Conservation (phyloP, 2,329 filamentous ascomycete species). For the Hymenoscyphus repandus region DNA sequence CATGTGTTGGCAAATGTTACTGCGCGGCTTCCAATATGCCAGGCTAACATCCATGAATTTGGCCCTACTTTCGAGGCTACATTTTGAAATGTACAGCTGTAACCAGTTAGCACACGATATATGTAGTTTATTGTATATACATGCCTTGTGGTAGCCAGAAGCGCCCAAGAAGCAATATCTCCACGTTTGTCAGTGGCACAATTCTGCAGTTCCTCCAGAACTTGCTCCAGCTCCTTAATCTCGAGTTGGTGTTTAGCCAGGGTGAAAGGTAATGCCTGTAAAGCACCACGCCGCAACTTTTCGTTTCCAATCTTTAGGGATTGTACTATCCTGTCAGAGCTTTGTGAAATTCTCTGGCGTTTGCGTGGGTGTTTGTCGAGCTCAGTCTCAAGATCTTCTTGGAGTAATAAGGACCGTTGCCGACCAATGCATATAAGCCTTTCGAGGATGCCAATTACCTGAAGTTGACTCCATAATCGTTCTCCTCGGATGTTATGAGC, state of each 20-base stretch:
- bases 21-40: constrained; percentile 68
- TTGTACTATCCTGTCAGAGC: constrained; percentile 25
- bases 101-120: constrained; percentile 9
- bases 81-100: constrained; percentile 42
- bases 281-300: constrained; percentile 27
- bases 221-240: constrained; percentile 46
- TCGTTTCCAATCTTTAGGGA: constrained; percentile 23
- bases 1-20: constrained; percentile 66
- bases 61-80: constrained; percentile 32
- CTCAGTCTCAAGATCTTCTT: constrained; percentile 10
- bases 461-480: constrained; percentile 54
- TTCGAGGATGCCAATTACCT: constrained; percentile 55
- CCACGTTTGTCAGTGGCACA: constrained; percentile 66
- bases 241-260: constrained; percentile 41
- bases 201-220: constrained; percentile 53
- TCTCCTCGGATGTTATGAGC: constrained; percentile 50
- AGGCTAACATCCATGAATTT: constrained; percentile 64
- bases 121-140: constrained; percentile 20
- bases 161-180: constrained; percentile 69
- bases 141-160: constrained; percentile 76
- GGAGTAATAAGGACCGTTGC: constrained; percentile 1
- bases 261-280: constrained; percentile 50
- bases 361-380: constrained; percentile 25
- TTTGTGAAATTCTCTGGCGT: constrained; percentile 23
- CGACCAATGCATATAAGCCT: constrained; percentile 21